phyloP scores from a whole-genome alignment of 805 yeast species.

The Priceomyces carsonii region DNA sequence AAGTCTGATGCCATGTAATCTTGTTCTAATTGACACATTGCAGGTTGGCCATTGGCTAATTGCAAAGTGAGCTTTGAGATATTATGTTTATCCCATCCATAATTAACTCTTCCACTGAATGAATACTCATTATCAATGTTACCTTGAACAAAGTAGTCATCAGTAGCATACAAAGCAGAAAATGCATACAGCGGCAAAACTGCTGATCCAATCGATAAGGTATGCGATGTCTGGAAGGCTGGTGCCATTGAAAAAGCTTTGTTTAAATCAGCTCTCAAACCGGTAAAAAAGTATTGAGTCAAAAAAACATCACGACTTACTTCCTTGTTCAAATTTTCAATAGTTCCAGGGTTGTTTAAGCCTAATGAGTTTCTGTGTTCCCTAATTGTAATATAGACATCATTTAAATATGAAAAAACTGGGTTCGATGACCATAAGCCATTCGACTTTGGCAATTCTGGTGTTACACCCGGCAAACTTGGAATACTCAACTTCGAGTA shows the following conservation, averaged over 20 bases:
- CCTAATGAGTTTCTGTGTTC: slow-evolving; percentile 82
- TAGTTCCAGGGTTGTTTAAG: slow-evolving; percentile 89
- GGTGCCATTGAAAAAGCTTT: slow-evolving; percentile 91
- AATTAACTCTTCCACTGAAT: slow-evolving; percentile 84
- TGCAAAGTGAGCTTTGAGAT: slow-evolving; percentile 85
- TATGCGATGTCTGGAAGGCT: slow-evolving; percentile 94
- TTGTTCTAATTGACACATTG: slow-evolving; percentile 95
- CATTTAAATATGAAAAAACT: slow-evolving; percentile 73
- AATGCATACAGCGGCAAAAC: slow-evolving; percentile 88
- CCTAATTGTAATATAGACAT: slow-evolving; percentile 67
- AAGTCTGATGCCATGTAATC: slow-evolving; percentile 90
- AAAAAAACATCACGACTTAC: slow-evolving; percentile 91
- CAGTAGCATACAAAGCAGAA: slow-evolving; percentile 85
- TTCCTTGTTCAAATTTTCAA: slow-evolving; percentile 91
- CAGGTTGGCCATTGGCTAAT: slow-evolving; percentile 83
- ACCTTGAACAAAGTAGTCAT: slow-evolving; percentile 85
- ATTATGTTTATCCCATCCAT: slow-evolving; percentile 81
- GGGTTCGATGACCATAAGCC: slow-evolving; percentile 84
- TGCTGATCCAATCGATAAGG: slow-evolving; percentile 84
- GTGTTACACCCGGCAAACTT: slow-evolving; percentile 58
- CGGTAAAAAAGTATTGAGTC: slow-evolving; percentile 87
- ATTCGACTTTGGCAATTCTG: slow-evolving; percentile 51
- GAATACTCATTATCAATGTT: slow-evolving; percentile 85
- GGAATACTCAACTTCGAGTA: slow-evolving; percentile 57
- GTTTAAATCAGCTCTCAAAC: slow-evolving; percentile 93